A percentile compares a stretch with the other conserved stretches of the same genome.
These are phyloP conservation scores for Lactifluus subvellereus DNA, from an alignment of 768 basidiomycete genomes.

Conservation along the genomic window DNA sequence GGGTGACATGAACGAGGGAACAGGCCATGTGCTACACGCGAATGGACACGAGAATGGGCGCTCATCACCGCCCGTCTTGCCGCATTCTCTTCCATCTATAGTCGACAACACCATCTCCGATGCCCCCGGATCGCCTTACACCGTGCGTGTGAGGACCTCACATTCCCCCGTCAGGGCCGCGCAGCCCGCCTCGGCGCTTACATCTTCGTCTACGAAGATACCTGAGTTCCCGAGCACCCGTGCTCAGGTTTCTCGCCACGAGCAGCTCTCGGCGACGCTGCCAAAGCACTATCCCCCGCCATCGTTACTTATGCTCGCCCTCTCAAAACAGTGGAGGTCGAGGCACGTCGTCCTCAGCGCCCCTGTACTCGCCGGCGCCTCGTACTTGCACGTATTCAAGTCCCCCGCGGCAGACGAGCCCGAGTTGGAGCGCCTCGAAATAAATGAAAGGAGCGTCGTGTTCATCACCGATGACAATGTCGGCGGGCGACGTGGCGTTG, in stretches of 20 bases:
- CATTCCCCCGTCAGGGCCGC: not conserved
- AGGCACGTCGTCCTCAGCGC: constrained; percentile 53
- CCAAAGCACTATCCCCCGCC: constrained; percentile 65
- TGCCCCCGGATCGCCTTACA: constrained; percentile 4
- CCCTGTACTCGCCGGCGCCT: constrained; percentile 36
- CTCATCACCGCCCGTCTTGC: not conserved
- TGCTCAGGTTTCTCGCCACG: constrained; percentile 46
- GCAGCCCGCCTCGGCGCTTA: constrained; percentile 7
- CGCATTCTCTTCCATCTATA: not conserved
- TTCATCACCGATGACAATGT: constrained; percentile 59
- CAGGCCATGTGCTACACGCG: not conserved
- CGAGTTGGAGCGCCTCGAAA: constrained; percentile 69
- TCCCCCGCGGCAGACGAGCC: constrained; percentile 49
- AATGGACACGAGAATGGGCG: not conserved
- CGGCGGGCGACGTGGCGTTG: constrained; percentile 44
- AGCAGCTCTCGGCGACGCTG: constrained; percentile 47
- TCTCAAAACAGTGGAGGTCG: constrained; percentile 67
- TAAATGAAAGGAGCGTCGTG: constrained; percentile 70
- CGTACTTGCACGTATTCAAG: constrained; percentile 73
- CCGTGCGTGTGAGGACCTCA: constrained; percentile 4
- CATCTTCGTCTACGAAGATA: constrained; percentile 26
- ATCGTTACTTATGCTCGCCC: constrained; percentile 61
- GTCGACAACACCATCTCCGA: not conserved
- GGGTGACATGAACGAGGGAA: constrained; percentile 31
- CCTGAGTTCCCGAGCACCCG: constrained; percentile 62